These are phyloP conservation scores for Dalbergia oliveri DNA, from an alignment of 306 rosid genomes.

Conservation along the genomic window DNA sequence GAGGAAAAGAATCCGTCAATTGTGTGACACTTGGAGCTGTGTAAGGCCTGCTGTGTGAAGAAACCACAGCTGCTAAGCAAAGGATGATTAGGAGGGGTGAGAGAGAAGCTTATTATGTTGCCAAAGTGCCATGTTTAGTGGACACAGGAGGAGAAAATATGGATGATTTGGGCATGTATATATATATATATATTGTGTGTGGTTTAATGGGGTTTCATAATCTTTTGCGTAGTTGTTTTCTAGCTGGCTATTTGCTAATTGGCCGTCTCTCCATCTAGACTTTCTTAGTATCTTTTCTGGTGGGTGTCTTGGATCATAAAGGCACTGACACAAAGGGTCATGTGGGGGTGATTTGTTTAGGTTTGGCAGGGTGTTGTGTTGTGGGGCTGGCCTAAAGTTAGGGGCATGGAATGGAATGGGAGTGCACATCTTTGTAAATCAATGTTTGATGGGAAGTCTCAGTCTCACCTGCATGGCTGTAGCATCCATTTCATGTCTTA, in stretches of 20 bases:
- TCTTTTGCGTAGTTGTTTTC: slow-evolving; percentile 78
- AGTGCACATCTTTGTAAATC: slow-evolving; percentile 15
- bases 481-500: slow-evolving; percentile 16
- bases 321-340: slow-evolving; percentile 53
- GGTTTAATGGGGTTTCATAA: slow-evolving; percentile 46
- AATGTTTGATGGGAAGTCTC: slow-evolving; percentile 47
- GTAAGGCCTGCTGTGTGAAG: slow-evolving; percentile 59
- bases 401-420: slow-evolving; percentile 39
- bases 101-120: slow-evolving; percentile 47
- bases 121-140: slow-evolving; percentile 61
- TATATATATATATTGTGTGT: slow-evolving; percentile 58
- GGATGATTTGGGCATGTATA: slow-evolving; percentile 34
- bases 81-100: slow-evolving; percentile 49
- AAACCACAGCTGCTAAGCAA: slow-evolving; percentile 55
- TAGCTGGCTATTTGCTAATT: slow-evolving; percentile 70
- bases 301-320: slow-evolving; percentile 50
- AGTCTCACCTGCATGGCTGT: slow-evolving; percentile 35
- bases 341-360: slow-evolving; percentile 58
- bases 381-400: slow-evolving; percentile 59
- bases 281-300: slow-evolving; percentile 44
- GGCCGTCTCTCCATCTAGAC: slow-evolving; percentile 40
- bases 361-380: slow-evolving; percentile 55
- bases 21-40: slow-evolving; percentile 72
- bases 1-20: slow-evolving; percentile 76
- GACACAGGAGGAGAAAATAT: slow-evolving; percentile 28